Evolutionary conservation across 2,329 filamentous ascomycete genomes (phyloP), one percentile per base, ranked within the genome.

Genomic region (Meredithiella fracta): DNA sequence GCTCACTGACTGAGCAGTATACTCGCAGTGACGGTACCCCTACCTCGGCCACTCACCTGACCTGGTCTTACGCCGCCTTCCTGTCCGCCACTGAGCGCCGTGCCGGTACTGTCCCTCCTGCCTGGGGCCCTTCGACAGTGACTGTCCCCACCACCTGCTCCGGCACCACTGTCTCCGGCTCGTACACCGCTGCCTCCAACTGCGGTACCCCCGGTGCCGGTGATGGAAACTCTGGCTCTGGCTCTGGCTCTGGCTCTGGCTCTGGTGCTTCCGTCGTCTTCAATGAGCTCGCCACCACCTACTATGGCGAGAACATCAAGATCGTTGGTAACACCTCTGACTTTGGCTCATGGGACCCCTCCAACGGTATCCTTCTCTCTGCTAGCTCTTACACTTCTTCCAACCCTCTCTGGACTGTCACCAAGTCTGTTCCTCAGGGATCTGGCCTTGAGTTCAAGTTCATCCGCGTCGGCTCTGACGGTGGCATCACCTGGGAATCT

Each of bases 11-110:
- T 1, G 84, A 88, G 69, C 83, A 87, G 65, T 87, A 77, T 62
- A 72, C 76, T 60, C 75, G 74, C 61, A 66, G 68, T 56, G 68
- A 65, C 47, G 80, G 76, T 29, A 60, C 63, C 0, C 80, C 79
- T 1, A 68, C 82, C 3, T 85, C 81, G 1, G 84, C 83, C 1
- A 68, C 70, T 17, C 80, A 87, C 60, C 69, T 87, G 26, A 86
- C 83, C 2, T 87, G 83, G 83, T 85, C 82, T 0, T 86, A 86
- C 61, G 81, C 82, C 1, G 74, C 82, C 0, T 82, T 87, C 66
- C 68, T 87, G 50, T 83, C 82, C 0, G 76, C 77, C n/a, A 68
- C 71, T 23, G 73, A 73, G 44, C 75, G 81, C 38, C 75, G 81
- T 50, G 72, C 73, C 50, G 73, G 73, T 62, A 75, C 15, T 31